Base-by-base conservation (phyloP, 2,329 filamentous ascomycete genomes). In the Ophiosphaerella korrae region DNA sequence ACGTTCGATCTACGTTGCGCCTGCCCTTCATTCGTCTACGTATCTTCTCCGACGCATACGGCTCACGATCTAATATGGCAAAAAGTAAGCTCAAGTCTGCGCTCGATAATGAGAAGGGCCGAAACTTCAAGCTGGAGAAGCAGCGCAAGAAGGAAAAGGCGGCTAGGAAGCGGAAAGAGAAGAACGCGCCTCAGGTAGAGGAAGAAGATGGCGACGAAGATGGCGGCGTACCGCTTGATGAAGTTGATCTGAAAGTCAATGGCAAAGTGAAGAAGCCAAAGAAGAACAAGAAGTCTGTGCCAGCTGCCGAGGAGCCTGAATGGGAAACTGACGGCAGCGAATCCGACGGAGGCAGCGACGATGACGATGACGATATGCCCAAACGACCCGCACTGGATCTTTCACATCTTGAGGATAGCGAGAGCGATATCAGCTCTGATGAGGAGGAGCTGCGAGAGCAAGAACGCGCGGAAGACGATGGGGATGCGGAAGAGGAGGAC, bases 71-170 rank as follows among this genome's bases (percentile, higher is more conserved):
- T 54, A 44, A 39, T 59, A 80, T 81, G 69, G 68, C 62, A 40
- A 70, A 69, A 48, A 80, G 80, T 57, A 86, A 84, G 68, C 74
- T 87, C 40, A 79, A 84, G 52, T 72, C 78, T 38, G 83, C 84
- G 40, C 79, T 87, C 18, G 82, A 86, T 59, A 77, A 79, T 45
- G 75, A 83, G 51, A 80, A 83, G 67, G 83, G 84, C 26, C 77
- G 82, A 41, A 88, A 94, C 62, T 88, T 89, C 55, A 87, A 88
- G 57, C 81, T 90, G 45, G 89, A 93, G 73, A 86, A 89, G 73
- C 88, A 93, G 72, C 84, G 86, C 71, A 89, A 88, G 77, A 78
- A 87, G 57, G 74, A 77, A 70, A 85, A 84, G 66, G 77, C 75
- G 60, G 80, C 74, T 53, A 79, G 77, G 74, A 82, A 80, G 74